Evolutionary conservation across 208 protist species (phyloP).

Genomic region (Wallacemonas sp.): DNA sequence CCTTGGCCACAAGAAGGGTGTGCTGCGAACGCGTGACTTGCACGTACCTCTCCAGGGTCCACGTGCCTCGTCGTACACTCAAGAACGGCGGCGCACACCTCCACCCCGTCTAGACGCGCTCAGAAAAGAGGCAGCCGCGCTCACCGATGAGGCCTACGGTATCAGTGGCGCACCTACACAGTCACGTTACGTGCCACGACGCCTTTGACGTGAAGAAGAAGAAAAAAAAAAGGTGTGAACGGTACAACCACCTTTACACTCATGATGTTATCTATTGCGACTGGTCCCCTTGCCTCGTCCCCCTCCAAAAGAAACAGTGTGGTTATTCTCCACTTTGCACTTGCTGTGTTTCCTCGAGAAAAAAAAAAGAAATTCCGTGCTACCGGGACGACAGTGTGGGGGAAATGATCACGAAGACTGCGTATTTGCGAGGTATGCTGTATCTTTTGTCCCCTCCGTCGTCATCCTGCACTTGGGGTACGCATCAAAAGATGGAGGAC

Average conservation of each 20-base stretch:
- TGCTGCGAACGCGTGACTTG: constrained; percentile 16
- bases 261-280: no score
- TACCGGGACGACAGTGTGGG: no score
- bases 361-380: neutral
- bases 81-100: neutral
- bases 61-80: neutral
- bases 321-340: no score
- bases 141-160: constrained; percentile 65
- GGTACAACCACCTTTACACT: no score
- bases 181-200: neutral
- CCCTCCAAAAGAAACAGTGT: no score
- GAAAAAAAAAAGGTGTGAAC: neutral
- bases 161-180: constrained; percentile 24
- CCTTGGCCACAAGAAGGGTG: constrained; percentile 6
- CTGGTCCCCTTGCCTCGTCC: no score
- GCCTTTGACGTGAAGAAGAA: constrained; percentile 1
- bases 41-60: constrained; percentile 1
- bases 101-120: constrained; percentile 37
- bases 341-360: neutral
- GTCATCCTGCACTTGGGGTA: no score
- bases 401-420: no score
- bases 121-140: constrained; percentile 21
- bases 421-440: no score
- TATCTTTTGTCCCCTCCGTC: no score
- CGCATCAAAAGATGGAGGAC: no score